Conservation (phyloP, 495 filamentous ascomycete species). For the Hypomontagnella submonticulosa region DNA sequence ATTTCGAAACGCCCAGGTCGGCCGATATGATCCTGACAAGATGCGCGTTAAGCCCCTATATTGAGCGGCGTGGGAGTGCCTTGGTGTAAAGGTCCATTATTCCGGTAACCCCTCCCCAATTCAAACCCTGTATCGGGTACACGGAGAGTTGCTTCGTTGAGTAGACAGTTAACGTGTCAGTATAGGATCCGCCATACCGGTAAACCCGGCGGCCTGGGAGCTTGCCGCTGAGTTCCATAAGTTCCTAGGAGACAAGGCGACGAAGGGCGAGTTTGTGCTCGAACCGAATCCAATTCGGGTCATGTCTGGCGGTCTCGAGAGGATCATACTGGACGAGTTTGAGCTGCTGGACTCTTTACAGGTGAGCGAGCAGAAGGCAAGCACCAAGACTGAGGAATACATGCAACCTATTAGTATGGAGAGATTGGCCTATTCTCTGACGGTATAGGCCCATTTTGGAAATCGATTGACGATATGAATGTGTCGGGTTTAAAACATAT, state of each 20-base stretch:
- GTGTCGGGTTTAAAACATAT: no score
- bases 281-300: constrained; percentile 48
- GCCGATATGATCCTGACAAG: constrained; percentile 44
- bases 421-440: constrained; percentile 15
- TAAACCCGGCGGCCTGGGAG: constrained; percentile 33
- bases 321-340: constrained; percentile 52
- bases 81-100: constrained; percentile 53
- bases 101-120: constrained; percentile 1
- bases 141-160: no score
- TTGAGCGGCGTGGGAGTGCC: constrained; percentile 56
- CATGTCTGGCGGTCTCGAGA: constrained; percentile 56
- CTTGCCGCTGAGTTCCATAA: constrained; percentile 52
- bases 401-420: constrained; percentile 49
- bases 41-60: constrained; percentile 49
- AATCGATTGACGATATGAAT: neutral
- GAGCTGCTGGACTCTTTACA: constrained; percentile 47
- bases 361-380: constrained; percentile 19
- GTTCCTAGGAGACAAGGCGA: constrained; percentile 38
- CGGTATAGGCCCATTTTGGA: neutral
- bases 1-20: constrained; percentile 46
- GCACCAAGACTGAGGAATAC: constrained; percentile 45
- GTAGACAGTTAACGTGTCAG: neutral
- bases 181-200: constrained; percentile 24
- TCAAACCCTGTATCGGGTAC: no score
- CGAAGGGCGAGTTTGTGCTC: constrained; percentile 29